Base-by-base conservation (phyloP, 805 yeast species). In the Ogataea pini region DNA sequence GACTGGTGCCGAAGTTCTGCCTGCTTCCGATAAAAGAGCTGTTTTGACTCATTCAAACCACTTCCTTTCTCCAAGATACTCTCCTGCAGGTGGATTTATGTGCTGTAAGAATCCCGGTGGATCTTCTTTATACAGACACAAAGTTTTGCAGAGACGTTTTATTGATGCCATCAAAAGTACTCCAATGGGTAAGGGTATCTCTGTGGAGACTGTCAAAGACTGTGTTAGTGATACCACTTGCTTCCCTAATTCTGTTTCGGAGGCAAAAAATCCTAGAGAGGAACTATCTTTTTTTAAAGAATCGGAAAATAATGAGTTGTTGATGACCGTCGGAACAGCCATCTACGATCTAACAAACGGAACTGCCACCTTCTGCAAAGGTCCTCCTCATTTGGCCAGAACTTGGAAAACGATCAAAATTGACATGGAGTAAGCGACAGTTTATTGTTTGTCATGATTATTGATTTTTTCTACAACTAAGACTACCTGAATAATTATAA, bases 261-360 rank as follows among this genome's bases (percentile, higher is more conserved):
- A 47, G 25, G 36, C 47, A 2, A 47, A 41, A 18, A 47, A 47
- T 28, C 46, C 46, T 17, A 40, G 50, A 34, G 29, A 42, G 6
- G 50, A 47, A 20, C 16, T 19, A 7, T 24, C 32, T 10, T 43
- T 43, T 16, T 17, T 13, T 8, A 17, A 24, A 7, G 20, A 8
- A n/a, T 33, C 24, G 8, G 31, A 43, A 3, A 43, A 43, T 12
- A 14, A 34, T 4, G 51, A 37, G 33, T 14, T 42, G 14, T 18
- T 43, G 24, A 42, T 47, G 51, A 47, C 51, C 9, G 48, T 47
- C 17, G 51, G 44, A 13, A 43, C 51, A 2, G 47, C 48, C 12
- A 47, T 47, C 29, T 47, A 47, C 28, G 50, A 47, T 39, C 19
- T 47, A n/a, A 47, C 43, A n/a, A 44, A 44, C 16, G 51, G 51